Base-by-base conservation (phyloP, 2,329 filamentous ascomycete genomes). In the Leptographium galeiforme region DNA sequence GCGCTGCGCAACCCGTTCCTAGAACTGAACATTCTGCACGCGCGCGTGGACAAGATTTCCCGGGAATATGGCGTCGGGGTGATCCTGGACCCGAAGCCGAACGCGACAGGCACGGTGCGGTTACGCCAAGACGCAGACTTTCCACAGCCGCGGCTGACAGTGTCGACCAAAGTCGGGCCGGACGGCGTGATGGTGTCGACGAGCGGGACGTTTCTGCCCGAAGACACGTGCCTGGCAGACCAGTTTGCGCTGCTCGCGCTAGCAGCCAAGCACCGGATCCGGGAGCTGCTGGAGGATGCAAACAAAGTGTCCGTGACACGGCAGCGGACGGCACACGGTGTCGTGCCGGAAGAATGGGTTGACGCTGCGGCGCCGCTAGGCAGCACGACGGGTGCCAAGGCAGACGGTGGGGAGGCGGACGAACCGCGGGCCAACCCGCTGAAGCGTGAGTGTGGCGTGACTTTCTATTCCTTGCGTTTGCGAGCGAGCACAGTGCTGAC, bases 231-330 rank as follows among this genome's bases (percentile, higher is more conserved):
- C 52, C 72, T 95, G 38, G 84, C 86, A 14, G 89, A 95, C 57
- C 86, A 96, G 59, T 70, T 96, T 46, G 85, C 87, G 32, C 73
- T 96, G 16, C 66, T 96, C 55, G 93, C 89, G 7, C 77, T 96
- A 54, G 87, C 87, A 18, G 83, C 88, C 11, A 88, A 91, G 63
- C 85, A 94, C 60, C 79, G 89, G 33, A 61, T 96, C 40, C 77
- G 87, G 52, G 79, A 82, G 13, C 69, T 96, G 34, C 64, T 96
- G 4, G 85, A 90, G 62, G 89, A 95, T 61, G 82, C 88, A 12
- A 79, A 82, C 53, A 76, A 76, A 11, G 69, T 95, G 47, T 79
- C 88, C 4, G 75, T 76, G 55, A 85, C 80, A 55, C 81, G 91
- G 52, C 85, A 87, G 63, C 81, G 77, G 56, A 87, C 85, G 19